Base-by-base conservation (phyloP, 805 yeast species). In the Metschnikowia picachoensis region DNA sequence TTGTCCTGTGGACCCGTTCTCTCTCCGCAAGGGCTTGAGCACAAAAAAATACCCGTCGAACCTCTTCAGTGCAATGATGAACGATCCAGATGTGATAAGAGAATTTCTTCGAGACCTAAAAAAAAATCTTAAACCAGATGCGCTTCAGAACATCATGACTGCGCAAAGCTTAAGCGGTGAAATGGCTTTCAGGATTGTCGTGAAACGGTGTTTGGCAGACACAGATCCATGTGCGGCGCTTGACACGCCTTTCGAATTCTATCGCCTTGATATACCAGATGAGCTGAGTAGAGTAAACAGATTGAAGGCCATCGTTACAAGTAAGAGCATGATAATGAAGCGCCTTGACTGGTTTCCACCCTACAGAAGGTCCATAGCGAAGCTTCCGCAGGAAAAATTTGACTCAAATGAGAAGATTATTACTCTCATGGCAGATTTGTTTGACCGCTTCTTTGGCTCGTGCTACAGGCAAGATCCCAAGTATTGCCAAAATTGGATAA, bases 301-400 rank as follows among this genome's bases (percentile, higher is more conserved):
- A 28, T 40, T 53, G 15, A 53, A 53, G 39, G 56, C 57, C 3
- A 47, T 53, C 13, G 41, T 44, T 15, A 56, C 57, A 12, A 12
- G 30, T 35, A 35, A 48, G 11, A 53, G 57, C 35, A 42, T 41
- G 44, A 16, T 53, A 28, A 14, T 47, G 35, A 37, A 32, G 11
- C 38, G 57, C 11, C 40, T 53, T 9, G 39, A 35, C 8, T 39
- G 47, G 47, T 49, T 41, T 27, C 39, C 48, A 8, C 51, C 50
- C 17, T 49, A 49, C 39, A 39, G 43, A n/a, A 32, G 35, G 15
- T 40, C 52, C 4, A 43, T 53, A 8, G 38, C 33, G 13, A 39
- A n/a, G 28, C 42, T 51, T 8, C 35, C 39, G 4, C 41, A 35
- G 10, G 16, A 32, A 6, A 32, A 37, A 13, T 37, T 34, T 17